phyloP scores from a whole-genome alignment of 2,329 filamentous ascomycete genomes.

The Colletotrichum costaricense region DNA sequence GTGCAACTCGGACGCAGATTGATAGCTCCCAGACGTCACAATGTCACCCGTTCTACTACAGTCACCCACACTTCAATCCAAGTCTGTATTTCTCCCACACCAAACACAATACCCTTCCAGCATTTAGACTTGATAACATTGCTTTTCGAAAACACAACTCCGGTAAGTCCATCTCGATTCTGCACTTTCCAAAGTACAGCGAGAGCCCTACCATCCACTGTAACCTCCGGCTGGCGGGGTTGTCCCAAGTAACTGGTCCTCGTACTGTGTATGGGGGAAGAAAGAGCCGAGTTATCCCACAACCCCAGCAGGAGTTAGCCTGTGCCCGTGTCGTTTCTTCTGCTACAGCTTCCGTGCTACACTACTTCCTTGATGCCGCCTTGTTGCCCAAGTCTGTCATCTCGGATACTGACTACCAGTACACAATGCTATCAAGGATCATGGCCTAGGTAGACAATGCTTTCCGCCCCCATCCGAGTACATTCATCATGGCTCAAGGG shows the following conservation, averaged over 20 bases:
- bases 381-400: background rate
- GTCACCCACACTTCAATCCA: background rate
- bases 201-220: background rate
- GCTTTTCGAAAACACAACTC: slow-evolving; percentile 14
- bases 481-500: background rate
- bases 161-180: background rate
- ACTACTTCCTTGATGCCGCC: background rate
- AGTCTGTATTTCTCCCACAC: background rate
- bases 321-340: background rate
- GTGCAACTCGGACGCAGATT: background rate
- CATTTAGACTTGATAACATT: background rate
- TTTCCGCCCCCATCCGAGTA: background rate
- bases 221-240: background rate
- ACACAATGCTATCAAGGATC: background rate
- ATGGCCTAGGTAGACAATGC: background rate
- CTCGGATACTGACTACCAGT: background rate
- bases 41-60: background rate
- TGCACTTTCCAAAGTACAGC: background rate
- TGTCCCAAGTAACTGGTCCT: background rate
- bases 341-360: background rate
- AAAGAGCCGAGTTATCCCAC: background rate
- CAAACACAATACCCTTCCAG: background rate
- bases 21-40: slow-evolving; percentile 18
- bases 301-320: background rate
- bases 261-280: background rate